Conservation (phyloP, 2,329 filamentous ascomycete species). For the Clarireedia sp. region DNA sequence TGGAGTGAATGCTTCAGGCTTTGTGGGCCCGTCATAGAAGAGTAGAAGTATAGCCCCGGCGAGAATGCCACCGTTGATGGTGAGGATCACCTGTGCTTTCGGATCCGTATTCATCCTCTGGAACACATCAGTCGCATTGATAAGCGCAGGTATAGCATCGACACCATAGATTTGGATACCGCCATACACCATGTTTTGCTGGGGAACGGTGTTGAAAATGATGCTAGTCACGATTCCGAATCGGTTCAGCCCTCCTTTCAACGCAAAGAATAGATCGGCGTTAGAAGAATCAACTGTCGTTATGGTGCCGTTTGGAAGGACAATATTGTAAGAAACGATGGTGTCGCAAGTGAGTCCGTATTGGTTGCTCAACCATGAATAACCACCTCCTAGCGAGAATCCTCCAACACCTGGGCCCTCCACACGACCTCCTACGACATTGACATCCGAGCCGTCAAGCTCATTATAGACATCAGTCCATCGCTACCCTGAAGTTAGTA, state of each 20-base stretch:
- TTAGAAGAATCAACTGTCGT: slow-evolving; percentile 24
- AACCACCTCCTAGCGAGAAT: slow-evolving; percentile 29
- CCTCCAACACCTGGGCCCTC: slow-evolving; percentile 27
- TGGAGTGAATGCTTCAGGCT: slow-evolving; percentile 19
- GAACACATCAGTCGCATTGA: slow-evolving; percentile 26
- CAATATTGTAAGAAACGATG: slow-evolving; percentile 16
- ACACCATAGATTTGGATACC: slow-evolving; percentile 26
- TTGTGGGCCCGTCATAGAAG: slow-evolving; percentile 28
- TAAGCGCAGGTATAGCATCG: slow-evolving; percentile 14
- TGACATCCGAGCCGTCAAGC: slow-evolving; percentile 12
- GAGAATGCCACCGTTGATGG: slow-evolving; percentile 15
- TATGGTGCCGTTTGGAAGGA: slow-evolving; percentile 27
- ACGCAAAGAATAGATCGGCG: slow-evolving; percentile 30
- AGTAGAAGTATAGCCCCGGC: slow-evolving; percentile 16
- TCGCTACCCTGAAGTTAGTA: slow-evolving; percentile 6
- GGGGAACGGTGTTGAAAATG: slow-evolving; percentile 30
- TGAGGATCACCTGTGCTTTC: slow-evolving; percentile 27
- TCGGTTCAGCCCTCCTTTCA: slow-evolving; percentile 21
- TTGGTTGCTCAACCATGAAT: slow-evolving; percentile 27
- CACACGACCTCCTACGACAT: slow-evolving; percentile 19
- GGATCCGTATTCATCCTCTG: slow-evolving; percentile 22
- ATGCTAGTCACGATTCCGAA: slow-evolving; percentile 28
- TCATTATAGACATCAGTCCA: slow-evolving; percentile 15
- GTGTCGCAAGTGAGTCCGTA: slow-evolving; percentile 32
- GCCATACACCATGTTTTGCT: slow-evolving; percentile 17